Evolutionary conservation across 352 stramenopile genomes (phyloP), one percentile per base, ranked within the genome.

Genomic region (Phytophthora aleatoria): DNA sequence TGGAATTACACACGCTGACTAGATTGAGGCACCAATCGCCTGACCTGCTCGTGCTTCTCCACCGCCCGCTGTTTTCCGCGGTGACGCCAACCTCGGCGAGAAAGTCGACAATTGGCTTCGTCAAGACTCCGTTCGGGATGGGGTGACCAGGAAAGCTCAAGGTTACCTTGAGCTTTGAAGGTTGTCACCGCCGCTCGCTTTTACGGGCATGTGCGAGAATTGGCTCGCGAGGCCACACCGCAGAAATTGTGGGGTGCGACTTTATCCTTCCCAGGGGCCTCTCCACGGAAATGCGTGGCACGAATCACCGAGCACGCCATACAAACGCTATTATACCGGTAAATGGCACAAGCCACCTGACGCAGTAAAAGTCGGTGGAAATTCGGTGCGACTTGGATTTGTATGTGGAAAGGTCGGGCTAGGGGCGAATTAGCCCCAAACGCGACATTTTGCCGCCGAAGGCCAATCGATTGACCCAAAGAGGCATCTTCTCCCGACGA

Each of bases 301-400:
- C 12, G 35, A 41, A 41, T 41, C 35, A n/a, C 35, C 35, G 2
- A 4, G 2, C 35, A 6, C 35, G 5, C n/a, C 35, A 16, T 41
- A 41, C 35, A 41, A 41, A 16, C n/a, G n/a, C 41, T 43, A 48
- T 28, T 13, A 12, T 41, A 41, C 35, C 12, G 8, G 35, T 12
- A 41, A 20, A 20, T 20, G 20, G 20, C 20, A 20, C 20, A 6
- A 41, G 27, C 26, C 47, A 53, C n/a, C 15, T 42, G 28, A 9
- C 11, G 5, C 42, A 50, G 26, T 55, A 67, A 67, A 67, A 58
- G 38, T 61, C 43, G 24, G 38, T 44, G 49, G 16, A 44, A 68
- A 59, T 71, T 73, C 64, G 54, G 49, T 73, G 66, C 60, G 60
- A 57, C 52, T 48, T 58, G 13, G 60, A 70, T 73, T 73, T 69